Evolutionary conservation across 225 moss, liverwort and hornwort species (phyloP).

Genomic region (Rhytidiadelphus loreus): DNA sequence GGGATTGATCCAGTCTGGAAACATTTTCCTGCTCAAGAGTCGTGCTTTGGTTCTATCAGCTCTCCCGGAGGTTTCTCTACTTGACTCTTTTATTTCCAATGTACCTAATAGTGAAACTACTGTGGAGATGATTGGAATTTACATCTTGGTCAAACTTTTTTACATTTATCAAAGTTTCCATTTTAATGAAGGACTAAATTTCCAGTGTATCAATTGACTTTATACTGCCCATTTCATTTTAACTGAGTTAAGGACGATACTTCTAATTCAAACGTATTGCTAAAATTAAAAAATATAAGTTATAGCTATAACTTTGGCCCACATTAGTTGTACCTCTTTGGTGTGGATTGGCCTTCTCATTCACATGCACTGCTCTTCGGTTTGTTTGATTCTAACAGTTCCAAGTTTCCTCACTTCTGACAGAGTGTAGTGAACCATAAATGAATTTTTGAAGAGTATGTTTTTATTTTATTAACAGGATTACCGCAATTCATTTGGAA

Average conservation of each 20-base stretch:
- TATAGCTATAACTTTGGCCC: neutral
- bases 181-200: neutral
- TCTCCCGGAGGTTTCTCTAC: constrained; percentile 49
- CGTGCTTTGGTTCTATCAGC: constrained; percentile 68
- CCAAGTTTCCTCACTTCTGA: neutral
- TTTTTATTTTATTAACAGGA: too few species aligned
- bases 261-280: neutral
- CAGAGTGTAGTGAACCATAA: neutral
- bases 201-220: neutral
- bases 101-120: neutral
- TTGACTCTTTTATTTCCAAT: neutral
- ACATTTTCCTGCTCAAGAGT: constrained; percentile 74
- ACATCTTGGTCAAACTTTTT: neutral
- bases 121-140: neutral
- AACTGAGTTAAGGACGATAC: neutral
- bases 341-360: neutral
- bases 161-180: neutral
- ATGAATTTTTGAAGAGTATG: neutral
- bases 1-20: constrained; percentile 64
- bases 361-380: neutral
- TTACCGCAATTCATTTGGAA: neutral
- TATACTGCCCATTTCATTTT: neutral
- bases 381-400: neutral
- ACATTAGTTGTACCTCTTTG: neutral
- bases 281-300: neutral